phyloP scores from a whole-genome alignment of 2,329 filamentous ascomycete genomes.

The Aspergillus sp. region DNA sequence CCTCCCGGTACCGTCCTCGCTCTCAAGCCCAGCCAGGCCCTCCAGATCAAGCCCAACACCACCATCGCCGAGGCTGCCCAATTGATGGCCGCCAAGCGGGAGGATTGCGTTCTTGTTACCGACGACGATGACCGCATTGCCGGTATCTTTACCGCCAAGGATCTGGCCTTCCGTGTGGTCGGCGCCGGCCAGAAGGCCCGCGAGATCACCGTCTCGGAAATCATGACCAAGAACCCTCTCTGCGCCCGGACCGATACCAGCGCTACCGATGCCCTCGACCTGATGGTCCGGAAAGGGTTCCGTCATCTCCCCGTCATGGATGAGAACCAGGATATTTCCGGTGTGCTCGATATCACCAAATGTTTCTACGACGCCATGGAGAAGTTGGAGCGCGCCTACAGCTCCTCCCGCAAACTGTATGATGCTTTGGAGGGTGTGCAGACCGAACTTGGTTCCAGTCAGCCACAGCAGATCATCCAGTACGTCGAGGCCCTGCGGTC shows the following conservation, averaged over 20 bases:
- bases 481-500: slow-evolving; percentile 92
- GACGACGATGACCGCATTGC: slow-evolving; percentile 97
- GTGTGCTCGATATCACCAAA: slow-evolving; percentile 97
- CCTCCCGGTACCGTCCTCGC: slow-evolving; percentile 94
- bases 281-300: slow-evolving; percentile 98
- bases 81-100: slow-evolving; percentile 97
- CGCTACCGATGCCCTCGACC: slow-evolving; percentile 91
- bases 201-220: slow-evolving; percentile 90
- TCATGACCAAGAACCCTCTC: slow-evolving; percentile 99
- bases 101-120: slow-evolving; percentile 96
- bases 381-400: slow-evolving; percentile 95
- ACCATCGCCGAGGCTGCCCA: slow-evolving; percentile 95
- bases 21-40: slow-evolving; percentile 88
- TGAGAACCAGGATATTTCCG: slow-evolving; percentile 98
- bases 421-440: slow-evolving; percentile 97
- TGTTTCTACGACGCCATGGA: slow-evolving; percentile 99
- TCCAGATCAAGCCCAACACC: slow-evolving; percentile 94
- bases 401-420: slow-evolving; percentile 95
- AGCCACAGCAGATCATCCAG: slow-evolving; percentile 97
- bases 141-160: slow-evolving; percentile 98
- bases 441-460: slow-evolving; percentile 90
- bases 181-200: slow-evolving; percentile 84
- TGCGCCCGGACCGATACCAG: slow-evolving; percentile 97
- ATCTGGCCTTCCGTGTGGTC: slow-evolving; percentile 94
- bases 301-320: slow-evolving; percentile 98